Evolutionary conservation across 202 grass and related monocot species (phyloP).

Genomic region (Bolboschoenoplectus hybrid): DNA sequence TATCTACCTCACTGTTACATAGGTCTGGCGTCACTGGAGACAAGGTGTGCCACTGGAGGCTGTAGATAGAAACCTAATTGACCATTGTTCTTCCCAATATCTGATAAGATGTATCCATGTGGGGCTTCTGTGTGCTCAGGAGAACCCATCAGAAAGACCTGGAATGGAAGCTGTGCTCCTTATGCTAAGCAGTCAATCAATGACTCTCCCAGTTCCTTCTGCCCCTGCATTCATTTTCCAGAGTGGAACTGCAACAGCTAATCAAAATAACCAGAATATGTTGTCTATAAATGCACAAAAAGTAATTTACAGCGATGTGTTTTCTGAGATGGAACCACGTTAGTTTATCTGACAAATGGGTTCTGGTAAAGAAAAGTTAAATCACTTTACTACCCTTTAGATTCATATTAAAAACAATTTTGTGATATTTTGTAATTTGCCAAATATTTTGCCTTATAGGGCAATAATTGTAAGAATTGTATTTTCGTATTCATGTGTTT

Average conservation of each 20-base stretch:
- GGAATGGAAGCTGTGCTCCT: conserved; percentile 47
- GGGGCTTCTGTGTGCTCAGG: conserved; percentile 56
- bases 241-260: background rate
- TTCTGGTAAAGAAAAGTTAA: background rate
- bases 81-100: conserved; percentile 34
- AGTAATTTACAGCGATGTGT: background rate
- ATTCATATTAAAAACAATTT: background rate
- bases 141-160: conserved; percentile 48
- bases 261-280: background rate
- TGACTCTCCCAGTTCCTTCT: conserved; percentile 47
- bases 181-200: conserved; percentile 67
- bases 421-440: background rate
- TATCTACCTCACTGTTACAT: background rate
- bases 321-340: conserved; percentile 45
- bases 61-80: conserved; percentile 34
- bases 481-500: background rate
- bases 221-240: conserved; percentile 28
- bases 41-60: conserved; percentile 10
- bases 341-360: conserved; percentile 20
- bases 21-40: conserved; percentile 59
- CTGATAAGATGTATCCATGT: conserved; percentile 54
- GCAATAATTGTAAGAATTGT: background rate
- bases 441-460: background rate
- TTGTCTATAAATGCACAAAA: background rate
- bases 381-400: background rate